Evolutionary conservation across 169 alveolate genomes (phyloP).

Genomic region (Plasmodium gaboni): DNA sequence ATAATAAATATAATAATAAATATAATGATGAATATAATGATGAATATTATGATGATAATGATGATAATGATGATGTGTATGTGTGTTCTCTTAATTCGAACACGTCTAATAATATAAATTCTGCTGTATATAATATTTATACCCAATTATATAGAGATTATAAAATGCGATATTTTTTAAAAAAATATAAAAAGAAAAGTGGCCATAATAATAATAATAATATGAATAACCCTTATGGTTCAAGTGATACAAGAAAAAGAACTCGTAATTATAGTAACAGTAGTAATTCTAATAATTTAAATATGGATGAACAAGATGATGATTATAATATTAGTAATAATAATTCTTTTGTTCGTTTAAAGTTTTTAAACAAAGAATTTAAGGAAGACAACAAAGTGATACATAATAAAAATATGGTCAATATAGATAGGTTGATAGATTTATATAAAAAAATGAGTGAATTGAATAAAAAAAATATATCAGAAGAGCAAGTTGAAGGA

Average conservation of each 20-base stretch:
- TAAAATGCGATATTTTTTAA: conserved; percentile 24
- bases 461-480: conserved; percentile 8
- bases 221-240: neutral
- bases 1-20: neutral
- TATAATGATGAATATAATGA: no score
- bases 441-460: conserved; percentile 40
- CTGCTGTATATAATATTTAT: conserved; percentile 49
- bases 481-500: neutral
- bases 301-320: no score
- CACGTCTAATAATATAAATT: conserved; percentile 46
- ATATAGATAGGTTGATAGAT: conserved; percentile 29
- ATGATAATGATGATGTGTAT: conserved; percentile 42
- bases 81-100: conserved; percentile 58
- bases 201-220: neutral
- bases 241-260: neutral
- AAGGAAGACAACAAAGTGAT: neutral
- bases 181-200: conserved; percentile 4
- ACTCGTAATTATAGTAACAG: neutral
- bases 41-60: neutral
- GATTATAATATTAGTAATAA: neutral
- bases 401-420: conserved; percentile 13
- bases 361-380: neutral
- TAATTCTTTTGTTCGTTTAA: neutral
- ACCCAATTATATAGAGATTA: conserved; percentile 60
- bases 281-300: neutral